Base-by-base conservation (phyloP, 805 yeast species). In the Lipomyces chichibuensis region DNA sequence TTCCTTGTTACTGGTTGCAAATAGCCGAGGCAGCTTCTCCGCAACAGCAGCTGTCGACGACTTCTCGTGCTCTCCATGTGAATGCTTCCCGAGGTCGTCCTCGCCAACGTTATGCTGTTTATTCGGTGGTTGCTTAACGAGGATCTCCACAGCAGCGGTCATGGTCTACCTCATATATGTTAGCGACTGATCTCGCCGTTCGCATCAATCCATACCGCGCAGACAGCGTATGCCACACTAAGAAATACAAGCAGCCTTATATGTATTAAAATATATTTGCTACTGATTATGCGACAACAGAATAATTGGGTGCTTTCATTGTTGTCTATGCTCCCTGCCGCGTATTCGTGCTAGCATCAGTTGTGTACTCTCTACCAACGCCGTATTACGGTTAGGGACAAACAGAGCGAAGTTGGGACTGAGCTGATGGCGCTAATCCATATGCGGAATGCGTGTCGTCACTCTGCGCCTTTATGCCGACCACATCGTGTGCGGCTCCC, bases 21-120 rank as follows among this genome's bases (percentile, higher is more conserved):
- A 52, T 23, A 23, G 6, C n/a, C n/a, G 29, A 23, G 55, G 55
- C 17, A 52, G 33, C n/a, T 25, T 52, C 33, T 52, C 55, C 29
- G 55, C 55, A 13, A 52, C 20, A 29, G n/a, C 17, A 52, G 55
- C 27, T n/a, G 25, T 52, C 55, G 23, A 29, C n/a, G 55, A 52
- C 55, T 52, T 52, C 27, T 20, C 35, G n/a, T 52, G 32, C 33
- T 17, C 23, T 43, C 23, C 49, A n/a, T 43, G 43, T 5, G 17
- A 5, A 17, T 4, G 25, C 11, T 43, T 43, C 25, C 23, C 23
- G 49, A 17, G 49, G 8, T 43, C 49, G 49, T 43, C 11, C 49
- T 43, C 49, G 14, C n/a, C 23, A n/a, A 7, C 3, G 1, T 43
- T 43, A 5, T 17, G 23, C 20, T 7, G 8, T 43, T 5, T 2